A percentile compares a stretch with the other conserved stretches of the same genome.
These are phyloP conservation scores for Nematocida sp. DNA, from an alignment of 371 early-diverging fungal species.

Conservation along the genomic window DNA sequence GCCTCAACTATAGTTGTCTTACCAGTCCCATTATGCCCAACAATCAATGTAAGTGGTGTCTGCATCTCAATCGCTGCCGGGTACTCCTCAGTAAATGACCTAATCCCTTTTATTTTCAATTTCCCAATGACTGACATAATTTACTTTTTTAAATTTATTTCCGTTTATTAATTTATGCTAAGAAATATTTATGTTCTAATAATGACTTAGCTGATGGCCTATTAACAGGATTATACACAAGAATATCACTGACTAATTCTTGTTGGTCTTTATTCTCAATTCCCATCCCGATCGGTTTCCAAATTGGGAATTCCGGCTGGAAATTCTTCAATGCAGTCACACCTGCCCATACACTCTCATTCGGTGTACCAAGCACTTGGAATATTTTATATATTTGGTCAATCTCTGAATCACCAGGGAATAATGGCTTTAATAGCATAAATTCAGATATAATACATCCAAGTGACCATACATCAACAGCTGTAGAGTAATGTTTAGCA, in stretches of 20 bases:
- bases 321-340: constrained; percentile 78
- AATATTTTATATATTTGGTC: constrained; percentile 98
- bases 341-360: constrained; percentile 87
- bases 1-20: constrained; percentile 98
- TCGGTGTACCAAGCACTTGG: constrained; percentile 94
- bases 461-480: constrained; percentile 89
- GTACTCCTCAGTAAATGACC: constrained; percentile 81
- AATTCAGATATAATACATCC: constrained; percentile 99
- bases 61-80: constrained; percentile 79
- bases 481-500: constrained; percentile 66
- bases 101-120: constrained; percentile 82
- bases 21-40: constrained; percentile 93
- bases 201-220: constrained; percentile 86
- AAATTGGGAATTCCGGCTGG: constrained; percentile 65
- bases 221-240: constrained; percentile 85
- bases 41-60: constrained; percentile 91
- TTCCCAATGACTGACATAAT: constrained; percentile 70
- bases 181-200: constrained; percentile 86
- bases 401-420: constrained; percentile 95
- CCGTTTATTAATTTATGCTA: background rate
- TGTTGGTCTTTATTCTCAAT: constrained; percentile 73
- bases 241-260: constrained; percentile 78
- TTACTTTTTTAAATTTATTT: constrained; percentile 36
- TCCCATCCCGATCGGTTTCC: constrained; percentile 16
- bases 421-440: constrained; percentile 86